A percentile compares a stretch with the other conserved stretches of the same genome.
These are phyloP conservation scores for Zygoascus meyerae DNA, from an alignment of 1,139 yeast species.

Conservation along the genomic window DNA sequence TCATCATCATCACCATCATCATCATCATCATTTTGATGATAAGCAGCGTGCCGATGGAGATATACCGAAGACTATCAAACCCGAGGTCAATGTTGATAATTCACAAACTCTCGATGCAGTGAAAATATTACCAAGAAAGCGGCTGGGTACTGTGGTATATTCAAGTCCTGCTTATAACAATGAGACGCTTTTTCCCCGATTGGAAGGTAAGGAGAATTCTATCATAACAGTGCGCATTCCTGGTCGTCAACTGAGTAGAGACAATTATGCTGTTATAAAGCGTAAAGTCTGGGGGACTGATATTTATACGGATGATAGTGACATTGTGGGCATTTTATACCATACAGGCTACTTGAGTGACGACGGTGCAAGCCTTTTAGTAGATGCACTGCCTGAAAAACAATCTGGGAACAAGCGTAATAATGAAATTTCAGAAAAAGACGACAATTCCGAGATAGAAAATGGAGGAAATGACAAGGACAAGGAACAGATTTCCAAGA, in stretches of 20 bases:
- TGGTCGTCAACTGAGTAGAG: conserved; percentile 24
- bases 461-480: background rate
- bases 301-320: conserved; percentile 89
- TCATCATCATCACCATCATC: conserved; percentile 24
- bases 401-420: too few relatives aligned
- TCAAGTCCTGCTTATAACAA: conserved; percentile 37
- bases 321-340: conserved; percentile 63
- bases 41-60: background rate
- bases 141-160: conserved; percentile 59
- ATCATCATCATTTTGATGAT: conserved; percentile 17
- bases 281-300: conserved; percentile 89
- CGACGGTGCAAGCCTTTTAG: conserved; percentile 14
- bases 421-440: background rate
- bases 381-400: too few relatives aligned
- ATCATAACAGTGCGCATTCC: conserved; percentile 64
- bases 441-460: background rate
- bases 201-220: conserved; percentile 51
- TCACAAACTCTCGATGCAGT: conserved; percentile 40
- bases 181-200: conserved; percentile 28
- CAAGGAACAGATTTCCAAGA: conserved; percentile 1
- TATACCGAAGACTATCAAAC: conserved; percentile 17
- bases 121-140: conserved; percentile 42
- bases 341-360: conserved; percentile 65
- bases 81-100: conserved; percentile 37
- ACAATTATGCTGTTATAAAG: conserved; percentile 39